Percentiles rank a stretch among this genome's conserved stretches.
Conservation (phyloP, 2,329 filamentous ascomycete genomes). For the Cercospora sp. region DNA sequence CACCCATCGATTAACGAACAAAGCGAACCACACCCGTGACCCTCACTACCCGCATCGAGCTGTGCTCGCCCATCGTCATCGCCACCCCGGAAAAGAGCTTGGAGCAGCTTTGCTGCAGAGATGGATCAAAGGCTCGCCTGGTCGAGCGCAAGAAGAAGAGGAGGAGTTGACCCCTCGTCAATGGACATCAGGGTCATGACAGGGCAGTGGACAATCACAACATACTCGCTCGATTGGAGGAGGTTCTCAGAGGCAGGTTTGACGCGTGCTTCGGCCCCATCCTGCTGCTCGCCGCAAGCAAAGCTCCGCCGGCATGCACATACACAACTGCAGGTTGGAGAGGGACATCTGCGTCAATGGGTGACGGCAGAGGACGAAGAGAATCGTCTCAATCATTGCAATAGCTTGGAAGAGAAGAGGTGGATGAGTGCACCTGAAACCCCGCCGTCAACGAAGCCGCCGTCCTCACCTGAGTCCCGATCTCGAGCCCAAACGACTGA, state of each 20-base stretch:
- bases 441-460: neutral
- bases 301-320: neutral
- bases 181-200: neutral
- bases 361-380: neutral
- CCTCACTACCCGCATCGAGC: neutral
- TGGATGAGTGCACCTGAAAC: no score
- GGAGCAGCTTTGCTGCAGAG: neutral
- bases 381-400: neutral
- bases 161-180: neutral
- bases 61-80: no score
- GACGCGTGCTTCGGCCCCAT: neutral
- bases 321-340: neutral
- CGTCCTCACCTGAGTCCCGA: neutral
- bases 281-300: neutral
- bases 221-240: constrained; percentile 2
- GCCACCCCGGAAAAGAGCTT: neutral
- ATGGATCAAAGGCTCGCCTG: neutral
- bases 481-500: neutral
- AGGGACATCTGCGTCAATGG: neutral
- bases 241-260: neutral
- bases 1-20: neutral
- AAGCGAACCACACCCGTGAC: neutral
- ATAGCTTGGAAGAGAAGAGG: neutral
- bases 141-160: constrained; percentile 4
- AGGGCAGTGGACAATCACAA: neutral